Evolutionary conservation across 495 filamentous ascomycete species (phyloP), one percentile per base, ranked within the genome.

Genomic region (Talaromyces adpressus): DNA sequence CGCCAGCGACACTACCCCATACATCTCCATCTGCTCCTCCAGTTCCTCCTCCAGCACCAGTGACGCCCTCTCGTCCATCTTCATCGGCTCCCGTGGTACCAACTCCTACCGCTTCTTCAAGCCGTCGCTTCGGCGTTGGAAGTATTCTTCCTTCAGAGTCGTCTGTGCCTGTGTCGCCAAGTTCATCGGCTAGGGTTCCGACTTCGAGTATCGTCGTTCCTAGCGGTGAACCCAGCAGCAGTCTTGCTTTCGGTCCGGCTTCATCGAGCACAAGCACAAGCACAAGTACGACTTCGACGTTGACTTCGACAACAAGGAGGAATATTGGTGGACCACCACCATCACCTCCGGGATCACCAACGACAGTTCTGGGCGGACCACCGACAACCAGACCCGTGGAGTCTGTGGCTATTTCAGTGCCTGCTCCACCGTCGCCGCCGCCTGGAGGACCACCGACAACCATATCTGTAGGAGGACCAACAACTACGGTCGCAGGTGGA

Each of bases 371-470:
- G 18, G n/a, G 45, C 16, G 45, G n/a, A 7, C 45, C 45, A 22
- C n/a, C 36, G 36, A 41, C 36, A 41, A 41, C 36, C 36, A 41
- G 14, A 16, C 11, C 6, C 22, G 45, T 49, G 45, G 8, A 49
- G 45, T 49, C 45, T 49, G 18, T 49, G 8, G 45, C 45, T 49
- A 18, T 4, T 20, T 20, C 41, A 20, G n/a, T 3, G 1, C 5
- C 45, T 22, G 45, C 58, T 78, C 78, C 61, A 83, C 76, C 27
- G 85, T 80, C 71, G 4, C 32, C 1, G 32, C 5, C 1, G 3
- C 32, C 1, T 27, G 25, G 27, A 4, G 27, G 27, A 27, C 27
- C 27, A 4, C 27, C 41, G n/a, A 47, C 34, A 39, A 14, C 34
- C 2, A 14, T 14, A 39, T 11, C 34, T 1, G 34, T 39, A 4